A percentile compares a stretch with the other conserved stretches of the same genome.
Evolutionary conservation across 2,329 filamentous ascomycete genomes (phyloP).

Genomic region (Ophiobolus disseminans): DNA sequence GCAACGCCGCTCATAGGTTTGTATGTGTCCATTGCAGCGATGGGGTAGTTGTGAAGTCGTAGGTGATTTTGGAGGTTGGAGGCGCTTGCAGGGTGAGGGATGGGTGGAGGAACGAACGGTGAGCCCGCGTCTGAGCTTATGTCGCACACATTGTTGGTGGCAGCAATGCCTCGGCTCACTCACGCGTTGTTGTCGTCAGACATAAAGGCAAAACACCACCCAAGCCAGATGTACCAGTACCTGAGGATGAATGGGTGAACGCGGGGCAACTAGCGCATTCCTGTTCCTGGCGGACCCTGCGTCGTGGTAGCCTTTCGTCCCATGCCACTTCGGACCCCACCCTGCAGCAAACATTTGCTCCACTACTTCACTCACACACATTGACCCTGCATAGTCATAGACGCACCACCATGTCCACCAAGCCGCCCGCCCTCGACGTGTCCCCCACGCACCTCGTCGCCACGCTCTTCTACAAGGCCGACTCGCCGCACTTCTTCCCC

Average conservation of each 20-base stretch:
- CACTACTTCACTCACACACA: not conserved
- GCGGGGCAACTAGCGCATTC: conserved; percentile 6
- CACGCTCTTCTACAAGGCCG: conserved; percentile 49
- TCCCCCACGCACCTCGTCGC: conserved; percentile 39
- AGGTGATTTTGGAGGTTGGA: not conserved
- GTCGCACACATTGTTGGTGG: too few relatives aligned
- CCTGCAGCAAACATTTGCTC: conserved; percentile 1
- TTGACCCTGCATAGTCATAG: not conserved
- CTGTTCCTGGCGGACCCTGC: conserved; percentile 1
- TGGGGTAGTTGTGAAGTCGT: not conserved
- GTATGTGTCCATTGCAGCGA: conserved; percentile 30
- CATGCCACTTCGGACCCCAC: conserved; percentile 5
- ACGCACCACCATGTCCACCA: conserved; percentile 20
- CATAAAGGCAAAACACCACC: not conserved
- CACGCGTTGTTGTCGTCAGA: too few relatives aligned
- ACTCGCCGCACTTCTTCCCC: conserved; percentile 48
- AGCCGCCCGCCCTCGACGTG: conserved; percentile 26
- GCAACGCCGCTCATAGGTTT: conserved; percentile 26
- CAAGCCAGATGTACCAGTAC: too few relatives aligned
- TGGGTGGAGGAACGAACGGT: not conserved
- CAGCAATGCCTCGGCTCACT: too few relatives aligned
- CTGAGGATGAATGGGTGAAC: too few relatives aligned
- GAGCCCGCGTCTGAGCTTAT: too few relatives aligned
- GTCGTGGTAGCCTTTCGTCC: conserved; percentile 10
- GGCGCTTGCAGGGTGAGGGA: not conserved